Base-by-base conservation (phyloP, 176 grass and related monocot species). In the Hsuehochloa calcarea region DNA sequence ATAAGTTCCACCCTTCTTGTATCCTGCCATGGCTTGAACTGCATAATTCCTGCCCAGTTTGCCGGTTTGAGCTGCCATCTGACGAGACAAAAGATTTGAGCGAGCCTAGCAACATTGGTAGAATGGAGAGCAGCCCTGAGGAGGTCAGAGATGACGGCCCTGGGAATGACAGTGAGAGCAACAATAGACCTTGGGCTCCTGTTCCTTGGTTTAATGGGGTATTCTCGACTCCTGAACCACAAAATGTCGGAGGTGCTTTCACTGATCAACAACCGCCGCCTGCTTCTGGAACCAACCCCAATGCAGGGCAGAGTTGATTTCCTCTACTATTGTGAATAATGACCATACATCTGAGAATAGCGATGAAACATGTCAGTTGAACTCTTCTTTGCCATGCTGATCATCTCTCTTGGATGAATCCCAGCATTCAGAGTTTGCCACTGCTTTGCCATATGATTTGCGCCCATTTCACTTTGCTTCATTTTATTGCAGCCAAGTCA, bases 21-120 rank as follows among this genome's bases (percentile, higher is more conserved):
- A 96, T 99, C 56, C 41, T 99, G 22, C 93, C 93, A 86, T 99
- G 97, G 97, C 97, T 99, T 63, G 91, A 99, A 46, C 89, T 99
- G 79, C 96, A 98, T 60, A 90, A 93, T 72, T 98, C 96, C 29
- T 98, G 96, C 49, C 96, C 96, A 1, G 89, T 98, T 82, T 98
- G 96, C 54, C 89, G 96, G 63, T 95, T 90, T 82, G 82, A 96
- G 86, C 78, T 99, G 56, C 96, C 91, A 20, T 83, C 84, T 52
- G 87, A 92, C 76, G 91, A 94, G 31, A 75, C 83, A 34, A 96
- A 98, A 81, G 80, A 94, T 61, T 86, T 81, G 75, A 89, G 70
- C 64, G 96, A 89, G 43, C 85, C 87, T 86, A 89, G 85, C 64
- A 86, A 65, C 49, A 55, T 72, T 27, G 85, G 22, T 44, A 84